Evolutionary conservation across 164 flowering plant genomes (phyloP).

Genomic region (Kalanchoe fedtschenkoi): DNA sequence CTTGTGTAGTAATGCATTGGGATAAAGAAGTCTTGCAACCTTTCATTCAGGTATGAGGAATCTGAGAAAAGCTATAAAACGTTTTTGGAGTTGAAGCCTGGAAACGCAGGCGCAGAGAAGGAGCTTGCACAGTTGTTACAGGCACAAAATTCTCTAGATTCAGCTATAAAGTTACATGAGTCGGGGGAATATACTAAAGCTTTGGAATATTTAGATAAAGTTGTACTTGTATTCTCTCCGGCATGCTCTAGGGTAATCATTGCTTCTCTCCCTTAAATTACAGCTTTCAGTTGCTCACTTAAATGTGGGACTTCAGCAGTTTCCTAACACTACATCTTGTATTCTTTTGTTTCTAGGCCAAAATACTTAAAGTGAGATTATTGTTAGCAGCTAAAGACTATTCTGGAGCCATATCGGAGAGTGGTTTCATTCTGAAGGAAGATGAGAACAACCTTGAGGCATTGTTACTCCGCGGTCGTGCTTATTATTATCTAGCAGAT

Average conservation of each 20-base stretch:
- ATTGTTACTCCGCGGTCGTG: slow-evolving; percentile 81
- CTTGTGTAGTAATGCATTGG: not conserved
- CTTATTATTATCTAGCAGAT: slow-evolving; percentile 91
- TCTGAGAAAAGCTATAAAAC: slow-evolving; percentile 72
- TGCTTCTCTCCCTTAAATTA: not conserved
- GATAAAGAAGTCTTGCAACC: slow-evolving; percentile 29
- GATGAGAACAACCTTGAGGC: slow-evolving; percentile 86
- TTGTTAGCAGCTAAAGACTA: slow-evolving; percentile 65
- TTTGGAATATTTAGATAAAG: slow-evolving; percentile 71
- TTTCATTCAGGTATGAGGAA: slow-evolving; percentile 81
- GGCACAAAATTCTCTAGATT: slow-evolving; percentile 61
- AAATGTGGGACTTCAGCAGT: not conserved
- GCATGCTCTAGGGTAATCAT: slow-evolving; percentile 63
- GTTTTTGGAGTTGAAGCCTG: slow-evolving; percentile 69
- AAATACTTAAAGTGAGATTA: slow-evolving; percentile 61
- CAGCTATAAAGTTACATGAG: slow-evolving; percentile 50
- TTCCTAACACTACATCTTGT: not conserved
- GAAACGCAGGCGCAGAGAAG: slow-evolving; percentile 62
- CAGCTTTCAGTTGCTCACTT: not conserved
- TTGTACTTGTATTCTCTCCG: slow-evolving; percentile 94
- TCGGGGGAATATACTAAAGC: slow-evolving; percentile 64
- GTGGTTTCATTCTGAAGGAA: slow-evolving; percentile 85
- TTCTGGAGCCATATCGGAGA: slow-evolving; percentile 63
- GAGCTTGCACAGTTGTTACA: slow-evolving; percentile 80
- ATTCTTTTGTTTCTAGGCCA: slow-evolving; percentile 50